These are phyloP conservation scores for Rhytidiadelphus loreus DNA, from an alignment of 225 moss, liverwort and hornwort genomes.

Conservation along the genomic window DNA sequence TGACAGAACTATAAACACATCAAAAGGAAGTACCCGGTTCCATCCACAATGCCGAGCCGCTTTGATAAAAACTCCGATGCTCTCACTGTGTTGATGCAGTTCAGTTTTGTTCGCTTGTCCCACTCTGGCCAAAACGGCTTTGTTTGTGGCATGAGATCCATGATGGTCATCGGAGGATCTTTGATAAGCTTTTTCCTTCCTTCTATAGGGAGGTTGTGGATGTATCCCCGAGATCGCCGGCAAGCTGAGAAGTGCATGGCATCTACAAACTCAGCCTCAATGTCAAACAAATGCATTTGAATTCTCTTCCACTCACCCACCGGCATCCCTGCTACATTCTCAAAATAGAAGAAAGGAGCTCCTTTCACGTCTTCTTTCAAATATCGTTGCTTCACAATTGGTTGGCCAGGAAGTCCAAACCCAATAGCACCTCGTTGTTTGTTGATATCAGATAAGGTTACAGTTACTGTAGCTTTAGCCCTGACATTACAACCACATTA, in stretches of 20 bases:
- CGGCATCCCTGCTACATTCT: slow-evolving; percentile 73
- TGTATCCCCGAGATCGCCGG: slow-evolving; percentile 65
- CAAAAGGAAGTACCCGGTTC: neutral
- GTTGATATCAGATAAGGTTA: neutral
- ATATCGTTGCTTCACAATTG: slow-evolving; percentile 15
- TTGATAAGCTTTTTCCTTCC: slow-evolving; percentile 49
- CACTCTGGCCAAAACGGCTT: slow-evolving; percentile 57
- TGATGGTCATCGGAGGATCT: slow-evolving; percentile 58
- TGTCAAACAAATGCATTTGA: slow-evolving; percentile 52
- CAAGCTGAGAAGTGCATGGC: slow-evolving; percentile 72
- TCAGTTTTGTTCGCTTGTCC: slow-evolving; percentile 57
- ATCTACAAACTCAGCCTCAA: slow-evolving; percentile 71
- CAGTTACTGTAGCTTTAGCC: neutral
- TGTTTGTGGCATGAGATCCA: slow-evolving; percentile 54
- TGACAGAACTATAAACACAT: neutral
- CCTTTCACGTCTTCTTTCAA: slow-evolving; percentile 39
- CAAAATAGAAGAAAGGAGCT: slow-evolving; percentile 78
- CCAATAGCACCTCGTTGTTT: slow-evolving; percentile 17
- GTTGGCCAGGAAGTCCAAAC: slow-evolving; percentile 59
- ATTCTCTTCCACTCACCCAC: slow-evolving; percentile 66
- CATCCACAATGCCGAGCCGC: slow-evolving; percentile 24
- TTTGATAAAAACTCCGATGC: slow-evolving; percentile 47
- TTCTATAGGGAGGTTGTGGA: slow-evolving; percentile 78
- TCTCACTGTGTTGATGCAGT: slow-evolving; percentile 53
- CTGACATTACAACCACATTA: neutral